Evolutionary conservation across 495 filamentous ascomycete genomes (phyloP).

Genomic region (Gamarada debralockiae): DNA sequence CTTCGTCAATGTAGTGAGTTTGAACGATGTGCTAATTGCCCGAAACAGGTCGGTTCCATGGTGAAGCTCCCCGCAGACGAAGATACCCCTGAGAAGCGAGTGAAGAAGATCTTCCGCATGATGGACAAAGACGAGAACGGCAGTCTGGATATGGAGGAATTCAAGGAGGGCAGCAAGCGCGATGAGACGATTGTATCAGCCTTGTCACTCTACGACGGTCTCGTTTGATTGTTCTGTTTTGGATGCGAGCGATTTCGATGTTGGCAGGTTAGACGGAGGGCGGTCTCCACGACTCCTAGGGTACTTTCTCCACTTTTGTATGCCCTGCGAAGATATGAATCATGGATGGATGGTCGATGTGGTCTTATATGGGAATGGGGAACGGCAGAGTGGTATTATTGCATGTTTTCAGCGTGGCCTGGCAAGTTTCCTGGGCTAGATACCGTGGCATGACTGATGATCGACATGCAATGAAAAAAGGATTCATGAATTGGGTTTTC

Average conservation of each 20-base stretch:
- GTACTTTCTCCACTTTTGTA: background rate
- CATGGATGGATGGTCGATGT: background rate
- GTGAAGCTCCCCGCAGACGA: slow-evolving; percentile 98
- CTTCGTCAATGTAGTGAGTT: background rate
- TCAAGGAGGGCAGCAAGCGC: slow-evolving; percentile 97
- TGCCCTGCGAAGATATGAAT: background rate
- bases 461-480: too few species aligned
- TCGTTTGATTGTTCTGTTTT: slow-evolving; percentile 55
- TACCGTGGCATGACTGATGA: background rate
- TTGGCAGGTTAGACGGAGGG: background rate
- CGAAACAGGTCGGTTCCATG: slow-evolving; percentile 86
- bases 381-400: background rate
- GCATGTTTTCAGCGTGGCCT: background rate
- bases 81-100: slow-evolving; percentile 97
- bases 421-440: background rate
- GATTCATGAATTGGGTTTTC: too few species aligned
- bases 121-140: slow-evolving; percentile 99
- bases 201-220: slow-evolving; percentile 90
- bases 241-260: background rate
- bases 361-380: background rate
- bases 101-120: slow-evolving; percentile 98
- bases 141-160: slow-evolving; percentile 79
- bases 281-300: background rate
- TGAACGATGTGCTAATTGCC: background rate
- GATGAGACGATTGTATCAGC: slow-evolving; percentile 99